Evolutionary conservation across 1,284 basidiomycete genomes (phyloP), one percentile per base, ranked within the genome.

Genomic region (Malassezia furfur): DNA sequence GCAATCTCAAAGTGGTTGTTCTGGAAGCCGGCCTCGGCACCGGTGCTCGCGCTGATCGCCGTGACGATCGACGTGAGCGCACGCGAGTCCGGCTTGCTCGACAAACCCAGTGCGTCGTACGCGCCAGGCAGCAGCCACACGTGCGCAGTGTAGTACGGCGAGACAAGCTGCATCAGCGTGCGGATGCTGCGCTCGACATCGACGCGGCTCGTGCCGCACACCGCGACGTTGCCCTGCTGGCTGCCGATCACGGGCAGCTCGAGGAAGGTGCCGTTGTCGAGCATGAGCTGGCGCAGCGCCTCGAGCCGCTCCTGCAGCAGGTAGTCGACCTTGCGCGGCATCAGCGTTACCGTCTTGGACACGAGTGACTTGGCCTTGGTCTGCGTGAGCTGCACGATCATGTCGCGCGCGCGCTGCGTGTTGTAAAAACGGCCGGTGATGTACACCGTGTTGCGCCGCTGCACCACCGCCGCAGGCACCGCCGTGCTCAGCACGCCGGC

Each of bases 351-450:
- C 72, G 96, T 91, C 60, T 91, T 81, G 17, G 91, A 91, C 57
- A 96, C 86, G 62, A 94, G 83, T 48, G 83, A 82, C 75, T 94
- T 93, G 75, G 85, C 86, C 91, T 93, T 70, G 75, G 82, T 85
- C 59, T 85, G 77, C 14, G 89, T 87, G 25, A 91, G 80, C 74
- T 91, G 87, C 74, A 85, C 85, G 9, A 98, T 79, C 90, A 96
- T 96, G 73, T 96, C 93, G 63, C 87, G 81, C 3, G 93, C 93
- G 48, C 93, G 79, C 75, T 94, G 89, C 12, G 96, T 91, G 37
- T 88, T 88, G 65, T 96, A 94, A 75, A 91, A 96, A 77, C 96
- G 91, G 51, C 93, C 93, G 0, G 93, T 94, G 67, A 98, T 93
- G 85, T 89, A 94, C 56, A 96, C 86, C 37, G 85, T 79, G 75